Base-by-base conservation (phyloP, 257 asterid genomes). In the Ophiorrhiza pumila region DNA sequence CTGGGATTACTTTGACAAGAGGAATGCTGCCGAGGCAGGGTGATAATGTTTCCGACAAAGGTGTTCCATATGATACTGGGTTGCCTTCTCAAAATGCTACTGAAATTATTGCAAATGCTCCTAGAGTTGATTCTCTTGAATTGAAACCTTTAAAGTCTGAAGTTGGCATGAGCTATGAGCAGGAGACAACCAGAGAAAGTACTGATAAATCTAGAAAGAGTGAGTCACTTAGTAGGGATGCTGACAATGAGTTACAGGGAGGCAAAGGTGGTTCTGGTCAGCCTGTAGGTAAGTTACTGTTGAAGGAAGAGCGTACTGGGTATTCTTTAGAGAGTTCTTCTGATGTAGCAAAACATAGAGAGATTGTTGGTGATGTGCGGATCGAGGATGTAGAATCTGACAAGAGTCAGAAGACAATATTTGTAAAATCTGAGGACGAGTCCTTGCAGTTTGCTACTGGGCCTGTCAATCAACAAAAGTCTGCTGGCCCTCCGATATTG, bases 221-320 rank as follows among this genome's bases (percentile, higher is more conserved):
- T 15, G 76, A 41, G 49, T 27, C 58, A 67, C 69, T 69, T 71
- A 62, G 31, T 35, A 75, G 76, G 76, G 50, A 23, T 49, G 68
- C 32, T 62, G 65, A 22, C 22, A 79, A 77, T 63, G 81, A 72
- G 27, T 80, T 79, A 39, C 78, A 69, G 73, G 79, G 77, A 57
- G 83, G 78, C 23, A 80, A 79, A 58, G 93, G 76, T 76, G 85
- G 80, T 58, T 71, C 81, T n/a, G 66, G 68, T 68, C 86, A 83
- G 83, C 84, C 85, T 71, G 76, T 71, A 58, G 66, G 43, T 73
- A 84, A 84, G 83, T 85, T 76, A 72, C 66, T 64, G 29, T 65
- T 57, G 47, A 76, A 68, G 74, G 93, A 87, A 31, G 89, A 68
- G 77, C 76, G 31, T 47, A 68, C 64, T 62, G 75, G 52, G 68